Base-by-base conservation (phyloP, 768 basidiomycete genomes). In the Polyporus arcularius region DNA sequence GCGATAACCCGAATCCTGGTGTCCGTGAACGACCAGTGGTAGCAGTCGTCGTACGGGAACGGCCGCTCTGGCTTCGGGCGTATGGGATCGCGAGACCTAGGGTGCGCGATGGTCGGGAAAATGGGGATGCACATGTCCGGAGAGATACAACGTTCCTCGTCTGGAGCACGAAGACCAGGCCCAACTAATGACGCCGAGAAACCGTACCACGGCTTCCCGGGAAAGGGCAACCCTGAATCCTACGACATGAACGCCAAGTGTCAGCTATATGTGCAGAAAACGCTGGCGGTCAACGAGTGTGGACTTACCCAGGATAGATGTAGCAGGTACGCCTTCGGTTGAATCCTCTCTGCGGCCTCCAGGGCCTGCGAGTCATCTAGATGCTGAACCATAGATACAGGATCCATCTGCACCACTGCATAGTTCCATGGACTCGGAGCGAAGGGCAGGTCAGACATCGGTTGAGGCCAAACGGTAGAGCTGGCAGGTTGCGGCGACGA, bases 331-430 rank as follows among this genome's bases (percentile, higher is more conserved):
- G 49, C 54, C 32, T 49, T 60, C 3, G 58, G 46, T 4, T 16
- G 46, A 43, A 60, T 40, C 15, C 16, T 39, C 16, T 7, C 41
- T 4, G 58, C 58, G 2, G 32, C 58, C 4, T 51, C 52, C 4
- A 18, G 12, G 1, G 46, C 53, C 9, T 47, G 45, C 4, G 32
- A 28, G 16, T 60, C 58, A 4, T 48, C 30, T 4, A 41, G 48
- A 15, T 47, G 58, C n/a, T 54, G 18, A 3, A 60, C 53, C 58
- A 60, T 60, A 1, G 45, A 35, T 2, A 48, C 46, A 8, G 58
- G 58, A 21, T 60, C 58, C 53, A 60, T 54, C 21, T 38, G 58
- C 4, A 60, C 12, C 26, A 60, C 58, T 9, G 53, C 58, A 31
- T 48, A 60, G 16, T 52, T 39, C 2, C 43, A 39, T 8, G 52